These are phyloP conservation scores for Neoboletus magnificus DNA, from an alignment of 768 basidiomycete genomes.

Conservation along the genomic window DNA sequence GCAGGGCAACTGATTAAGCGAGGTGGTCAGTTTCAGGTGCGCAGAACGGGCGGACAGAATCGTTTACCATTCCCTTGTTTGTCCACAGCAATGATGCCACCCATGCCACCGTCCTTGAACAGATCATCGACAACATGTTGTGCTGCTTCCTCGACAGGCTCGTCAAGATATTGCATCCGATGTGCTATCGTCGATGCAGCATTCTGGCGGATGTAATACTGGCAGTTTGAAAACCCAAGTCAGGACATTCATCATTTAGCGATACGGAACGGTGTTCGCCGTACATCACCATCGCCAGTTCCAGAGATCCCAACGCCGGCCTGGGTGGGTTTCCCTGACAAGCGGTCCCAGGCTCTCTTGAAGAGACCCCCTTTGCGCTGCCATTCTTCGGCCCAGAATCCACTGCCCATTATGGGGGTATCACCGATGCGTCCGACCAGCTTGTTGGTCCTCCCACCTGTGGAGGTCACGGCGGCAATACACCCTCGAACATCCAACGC, in stretches of 20 bases:
- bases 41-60: conserved; percentile 6
- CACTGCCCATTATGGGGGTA: conserved; percentile 73
- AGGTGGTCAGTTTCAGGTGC: not conserved
- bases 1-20: conserved; percentile 54
- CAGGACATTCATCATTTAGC: conserved; percentile 1
- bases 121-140: conserved; percentile 57
- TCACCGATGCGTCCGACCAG: conserved; percentile 81
- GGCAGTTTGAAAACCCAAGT: not conserved
- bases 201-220: conserved; percentile 77
- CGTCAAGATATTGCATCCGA: conserved; percentile 57
- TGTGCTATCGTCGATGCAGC: conserved; percentile 65
- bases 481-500: conserved; percentile 74
- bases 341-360: conserved; percentile 39
- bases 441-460: conserved; percentile 82
- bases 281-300: conserved; percentile 81
- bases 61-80: conserved; percentile 57
- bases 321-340: conserved; percentile 32
- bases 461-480: conserved; percentile 71
- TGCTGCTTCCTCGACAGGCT: conserved; percentile 57
- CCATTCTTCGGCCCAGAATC: conserved; percentile 89
- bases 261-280: conserved; percentile 19
- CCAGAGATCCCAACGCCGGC: conserved; percentile 73
- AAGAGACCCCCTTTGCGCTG: conserved; percentile 28
- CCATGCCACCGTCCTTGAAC: conserved; percentile 54
- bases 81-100: conserved; percentile 77